These are phyloP conservation scores for Nissolia schottii DNA, from an alignment of 306 rosid species.

Conservation along the genomic window DNA sequence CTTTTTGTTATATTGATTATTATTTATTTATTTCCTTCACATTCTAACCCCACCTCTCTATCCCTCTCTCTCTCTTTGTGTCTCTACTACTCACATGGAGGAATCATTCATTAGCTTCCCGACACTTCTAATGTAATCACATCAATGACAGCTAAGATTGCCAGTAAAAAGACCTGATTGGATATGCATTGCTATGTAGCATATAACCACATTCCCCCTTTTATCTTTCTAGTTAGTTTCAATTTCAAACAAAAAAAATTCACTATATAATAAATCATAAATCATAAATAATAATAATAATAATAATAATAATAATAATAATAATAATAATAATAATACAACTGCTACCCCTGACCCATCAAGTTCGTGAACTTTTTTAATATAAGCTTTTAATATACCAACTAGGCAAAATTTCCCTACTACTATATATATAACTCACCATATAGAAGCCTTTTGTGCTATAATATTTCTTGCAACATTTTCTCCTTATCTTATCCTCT, in stretches of 20 bases:
- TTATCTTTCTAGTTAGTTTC: conserved; percentile 6
- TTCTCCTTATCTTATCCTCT: conserved; percentile 16
- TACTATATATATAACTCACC: conserved; percentile 20
- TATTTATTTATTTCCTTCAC: conserved; percentile 32
- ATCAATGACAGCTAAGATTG: conserved; percentile 49
- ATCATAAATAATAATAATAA: too few relatives aligned
- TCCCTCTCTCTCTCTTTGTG: too few relatives aligned
- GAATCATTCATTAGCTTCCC: conserved; percentile 56
- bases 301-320: background rate
- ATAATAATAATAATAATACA: background rate
- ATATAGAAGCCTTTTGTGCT: conserved; percentile 27
- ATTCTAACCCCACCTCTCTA: conserved; percentile 38
- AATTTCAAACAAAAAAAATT: conserved; percentile 1
- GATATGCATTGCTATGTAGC: conserved; percentile 20
- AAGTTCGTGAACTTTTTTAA: conserved; percentile 16
- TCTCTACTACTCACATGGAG: conserved; percentile 44
- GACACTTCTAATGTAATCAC: conserved; percentile 53
- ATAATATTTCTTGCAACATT: background rate
- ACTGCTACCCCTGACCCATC: background rate
- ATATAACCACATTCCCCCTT: conserved; percentile 21
- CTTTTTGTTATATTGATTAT: conserved; percentile 1
- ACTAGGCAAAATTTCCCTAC: conserved; percentile 4
- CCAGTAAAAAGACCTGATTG: conserved; percentile 12
- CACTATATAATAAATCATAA: background rate
- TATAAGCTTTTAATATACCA: background rate